Evolutionary conservation across 768 basidiomycete genomes (phyloP).

Genomic region (Naganishia vaughanmartiniae): DNA sequence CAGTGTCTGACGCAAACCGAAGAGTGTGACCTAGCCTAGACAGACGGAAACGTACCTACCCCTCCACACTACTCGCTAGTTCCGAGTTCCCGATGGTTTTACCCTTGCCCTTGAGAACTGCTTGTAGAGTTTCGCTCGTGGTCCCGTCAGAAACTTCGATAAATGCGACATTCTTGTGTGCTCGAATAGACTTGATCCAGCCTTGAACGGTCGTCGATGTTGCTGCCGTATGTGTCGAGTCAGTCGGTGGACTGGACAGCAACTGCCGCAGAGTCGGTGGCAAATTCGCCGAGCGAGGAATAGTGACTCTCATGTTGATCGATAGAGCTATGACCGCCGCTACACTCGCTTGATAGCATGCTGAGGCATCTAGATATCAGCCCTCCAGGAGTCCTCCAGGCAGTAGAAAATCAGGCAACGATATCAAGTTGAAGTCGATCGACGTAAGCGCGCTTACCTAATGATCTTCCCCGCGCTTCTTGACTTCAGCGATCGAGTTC

Average conservation of each 20-base stretch:
- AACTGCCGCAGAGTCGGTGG: conserved; percentile 2
- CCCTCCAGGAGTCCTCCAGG: no score
- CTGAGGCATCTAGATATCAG: not conserved
- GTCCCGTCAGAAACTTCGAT: conserved; percentile 75
- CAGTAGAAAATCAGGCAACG: conserved; percentile 16
- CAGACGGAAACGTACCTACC: conserved; percentile 28
- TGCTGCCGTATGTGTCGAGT: not conserved
- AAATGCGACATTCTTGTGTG: conserved; percentile 85
- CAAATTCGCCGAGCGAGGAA: not conserved
- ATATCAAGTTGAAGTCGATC: not conserved
- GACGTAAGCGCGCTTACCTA: conserved; percentile 22
- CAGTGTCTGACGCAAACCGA: not conserved
- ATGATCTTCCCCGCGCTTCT: conserved; percentile 5
- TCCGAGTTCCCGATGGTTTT: not conserved
- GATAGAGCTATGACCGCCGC: not conserved
- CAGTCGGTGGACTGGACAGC: not conserved
- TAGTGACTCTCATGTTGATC: not conserved
- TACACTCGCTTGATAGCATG: not conserved
- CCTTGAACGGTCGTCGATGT: conserved; percentile 61
- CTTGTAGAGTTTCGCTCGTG: conserved; percentile 67
- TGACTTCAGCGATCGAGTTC: conserved; percentile 6
- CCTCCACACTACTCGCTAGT: conserved; percentile 22
- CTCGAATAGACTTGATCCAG: conserved; percentile 80
- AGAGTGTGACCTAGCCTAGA: no score
- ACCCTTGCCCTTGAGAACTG: conserved; percentile 62